Evolutionary conservation across 495 filamentous ascomycete species (phyloP), one percentile per base, ranked within the genome.

Genomic region (Choiromyces venosus): DNA sequence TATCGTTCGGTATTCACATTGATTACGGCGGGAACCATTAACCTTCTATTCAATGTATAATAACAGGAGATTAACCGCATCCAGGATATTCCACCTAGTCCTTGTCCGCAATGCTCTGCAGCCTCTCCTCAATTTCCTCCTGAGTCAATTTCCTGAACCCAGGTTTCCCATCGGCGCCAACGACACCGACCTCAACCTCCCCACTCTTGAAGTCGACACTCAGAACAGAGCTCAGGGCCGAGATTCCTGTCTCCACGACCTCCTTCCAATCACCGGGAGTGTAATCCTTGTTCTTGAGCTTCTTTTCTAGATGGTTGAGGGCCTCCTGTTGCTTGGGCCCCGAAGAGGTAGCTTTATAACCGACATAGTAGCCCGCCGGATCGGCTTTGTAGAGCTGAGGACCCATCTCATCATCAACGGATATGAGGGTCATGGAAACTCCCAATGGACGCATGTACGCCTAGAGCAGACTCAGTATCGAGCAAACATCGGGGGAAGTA

Each of bases 181-280:
- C 95, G 80, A 99, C 91, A 77, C 96, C 95, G 82, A 99, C 91
- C 86, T 99, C 95, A 81, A 99, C 89, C 86, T 99, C 95, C 81
- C 91, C 91, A 86, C 97, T 97, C 90, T 99, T 99, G 87, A 99
- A 99, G 84, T 99, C 95, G 79, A 98, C 96, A 82, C 93, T 97
- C 70, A 99, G 88, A 69, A 99, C 94, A 69, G 91, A 95, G 87
- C 94, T 97, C 82, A 99, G 84, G 16, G 95, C 91, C 21, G 93
- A 90, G 84, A 99, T 98, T 56, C 91, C 95, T 74, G 97, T 86
- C 85, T 99, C 95, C 71, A 99, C 94, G 44, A 99, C 95, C 73
- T 98, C 95, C 85, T 97, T 92, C 96, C 96, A 98, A 83, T 85
- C 90, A 73, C 95, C 95, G 10, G 92, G 89, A 38, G 95, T 95